Evolutionary conservation across 2,329 filamentous ascomycete species (phyloP), one percentile per base, ranked within the genome.

Genomic region (Cladosporium colombiae): DNA sequence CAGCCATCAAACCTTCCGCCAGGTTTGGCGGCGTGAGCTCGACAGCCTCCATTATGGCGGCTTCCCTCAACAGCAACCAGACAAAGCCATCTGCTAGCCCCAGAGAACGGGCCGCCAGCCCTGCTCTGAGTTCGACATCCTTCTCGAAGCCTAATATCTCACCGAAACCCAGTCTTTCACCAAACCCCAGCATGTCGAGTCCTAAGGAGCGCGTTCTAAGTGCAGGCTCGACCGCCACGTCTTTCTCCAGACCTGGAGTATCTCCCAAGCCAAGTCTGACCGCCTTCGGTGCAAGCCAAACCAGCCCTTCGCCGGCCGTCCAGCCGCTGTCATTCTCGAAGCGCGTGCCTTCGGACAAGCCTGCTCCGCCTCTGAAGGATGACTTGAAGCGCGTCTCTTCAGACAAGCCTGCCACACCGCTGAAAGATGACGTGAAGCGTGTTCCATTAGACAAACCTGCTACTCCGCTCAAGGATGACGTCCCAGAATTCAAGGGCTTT

Each of bases 401-500:
- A 7, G 49, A 52, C 29, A 63, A 63, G 50, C 49, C 61, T 23
- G 46, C 33, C 5, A 29, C 40, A 4, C 46, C 50, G 3, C 35
- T n/a, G 4, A 56, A 63, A 2, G 49, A 52, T n/a, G 52, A 64
- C 3, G 62, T 70, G 27, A 14, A 58, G 52, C 62, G 62, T 27
- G 49, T 37, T 1, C 35, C 52, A 10, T 57, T 52, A 13, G 62
- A 64, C 18, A 67, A 67, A 61, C 40, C 66, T 27, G 50, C 66
- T 8, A 65, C 62, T 8, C 63, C 63, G 7, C 21, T 37, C 2
- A 68, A 64, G 23, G 56, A 46, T 25, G 37, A 65, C 5, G 60
- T 70, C 2, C 70, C 69, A 5, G 66, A 70, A 8, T 72, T 72
- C 62, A 57, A 57, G 27, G 74, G 73, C 18, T 76, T 76, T 44